A percentile compares a stretch with the other conserved stretches of the same genome.
Evolutionary conservation across 192 early-diverging fungal genomes (phyloP).

Genomic region (Umbelopsis sp.): DNA sequence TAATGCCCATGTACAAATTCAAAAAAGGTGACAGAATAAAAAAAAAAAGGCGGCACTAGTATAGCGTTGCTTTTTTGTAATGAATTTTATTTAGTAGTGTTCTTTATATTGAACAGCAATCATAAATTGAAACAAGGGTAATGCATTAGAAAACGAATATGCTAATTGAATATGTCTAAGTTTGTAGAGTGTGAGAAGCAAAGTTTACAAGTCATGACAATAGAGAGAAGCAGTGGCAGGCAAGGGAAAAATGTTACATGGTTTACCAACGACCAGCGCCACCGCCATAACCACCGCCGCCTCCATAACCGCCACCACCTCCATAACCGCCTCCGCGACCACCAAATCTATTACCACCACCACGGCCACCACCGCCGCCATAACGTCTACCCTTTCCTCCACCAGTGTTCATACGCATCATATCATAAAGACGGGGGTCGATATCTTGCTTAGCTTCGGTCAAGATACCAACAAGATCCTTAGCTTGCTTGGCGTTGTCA

Average conservation of each 20-base stretch:
- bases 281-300: slow-evolving; percentile 39
- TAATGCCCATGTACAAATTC: too few relatives aligned
- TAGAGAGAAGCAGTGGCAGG: background rate
- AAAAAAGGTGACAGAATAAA: too few relatives aligned
- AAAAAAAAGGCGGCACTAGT: too few relatives aligned
- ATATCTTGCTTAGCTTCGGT: slow-evolving; percentile 90
- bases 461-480: slow-evolving; percentile 86
- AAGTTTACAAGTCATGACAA: slow-evolving; percentile 46
- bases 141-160: slow-evolving; percentile 6
- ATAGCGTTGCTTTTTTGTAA: too few relatives aligned
- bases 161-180: slow-evolving; percentile 16
- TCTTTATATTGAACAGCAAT: too few relatives aligned
- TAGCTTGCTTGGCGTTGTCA: slow-evolving; percentile 82
- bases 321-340: slow-evolving; percentile 34
- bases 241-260: background rate
- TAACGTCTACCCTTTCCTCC: slow-evolving; percentile 42
- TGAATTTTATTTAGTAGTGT: too few relatives aligned
- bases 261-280: slow-evolving; percentile 43
- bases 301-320: slow-evolving; percentile 30
- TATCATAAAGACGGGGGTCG: slow-evolving; percentile 75
- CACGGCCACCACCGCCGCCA: slow-evolving; percentile 38
- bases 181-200: background rate
- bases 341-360: slow-evolving; percentile 27
- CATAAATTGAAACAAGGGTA: slow-evolving; percentile 27
- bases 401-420: slow-evolving; percentile 52